phyloP scores from a whole-genome alignment of 2,329 filamentous ascomycete genomes.

The Lojkania enalia region DNA sequence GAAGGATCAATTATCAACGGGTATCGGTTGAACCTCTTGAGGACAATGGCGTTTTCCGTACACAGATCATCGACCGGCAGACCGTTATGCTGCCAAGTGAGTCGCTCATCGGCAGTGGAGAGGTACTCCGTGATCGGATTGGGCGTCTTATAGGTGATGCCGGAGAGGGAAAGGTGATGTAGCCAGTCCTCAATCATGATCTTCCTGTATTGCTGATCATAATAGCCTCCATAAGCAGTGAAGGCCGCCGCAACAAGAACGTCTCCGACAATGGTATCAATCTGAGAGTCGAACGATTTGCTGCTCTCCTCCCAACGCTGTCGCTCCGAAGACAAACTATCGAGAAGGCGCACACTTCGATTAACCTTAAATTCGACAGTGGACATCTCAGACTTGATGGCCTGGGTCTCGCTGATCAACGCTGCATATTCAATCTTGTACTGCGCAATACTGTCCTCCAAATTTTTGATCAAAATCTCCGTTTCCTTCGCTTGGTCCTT shows the following conservation, averaged over 20 bases:
- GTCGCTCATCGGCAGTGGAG: conserved; percentile 91
- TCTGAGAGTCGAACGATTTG: conserved; percentile 97
- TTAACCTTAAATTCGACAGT: conserved; percentile 98
- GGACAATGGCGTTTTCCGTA: conserved; percentile 96
- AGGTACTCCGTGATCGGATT: conserved; percentile 96
- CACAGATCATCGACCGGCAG: conserved; percentile 95
- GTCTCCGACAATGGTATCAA: conserved; percentile 93
- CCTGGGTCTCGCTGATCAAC: conserved; percentile 94
- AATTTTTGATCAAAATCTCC: conserved; percentile 77
- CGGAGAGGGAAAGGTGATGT: conserved; percentile 89
- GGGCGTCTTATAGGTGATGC: conserved; percentile 87
- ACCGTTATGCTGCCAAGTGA: conserved; percentile 92
- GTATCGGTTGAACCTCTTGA: conserved; percentile 97
- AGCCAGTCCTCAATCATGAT: conserved; percentile 98
- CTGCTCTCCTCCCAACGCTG: conserved; percentile 95
- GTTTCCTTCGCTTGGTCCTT: conserved; percentile 93
- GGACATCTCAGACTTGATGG: conserved; percentile 96
- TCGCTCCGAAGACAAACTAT: conserved; percentile 92
- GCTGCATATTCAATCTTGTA: conserved; percentile 97
- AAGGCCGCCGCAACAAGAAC: conserved; percentile 96
- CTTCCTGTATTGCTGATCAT: conserved; percentile 97
- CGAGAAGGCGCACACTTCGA: conserved; percentile 88
- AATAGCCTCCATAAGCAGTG: conserved; percentile 93
- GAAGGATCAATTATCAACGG: conserved; percentile 98
- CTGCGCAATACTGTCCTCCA: conserved; percentile 88